Percentiles rank a stretch among this genome's conserved stretches.
These are phyloP conservation scores for Arachis hypogaea DNA, from an alignment of 306 rosid genomes.

Conservation along the genomic window DNA sequence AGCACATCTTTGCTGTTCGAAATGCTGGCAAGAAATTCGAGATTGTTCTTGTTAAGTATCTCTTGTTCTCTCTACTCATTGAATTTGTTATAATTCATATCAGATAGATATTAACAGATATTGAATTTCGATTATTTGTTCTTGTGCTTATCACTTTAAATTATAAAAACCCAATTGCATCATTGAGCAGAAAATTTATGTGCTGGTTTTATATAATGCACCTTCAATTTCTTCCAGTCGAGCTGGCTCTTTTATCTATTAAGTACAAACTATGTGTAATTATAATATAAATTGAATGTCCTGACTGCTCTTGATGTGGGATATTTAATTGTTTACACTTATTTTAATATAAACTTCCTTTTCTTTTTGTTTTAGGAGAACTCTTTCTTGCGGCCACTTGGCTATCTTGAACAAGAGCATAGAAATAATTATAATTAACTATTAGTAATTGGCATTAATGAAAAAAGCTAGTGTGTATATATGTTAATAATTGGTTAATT, in stretches of 20 bases:
- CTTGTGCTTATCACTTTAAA: slow-evolving; percentile 11
- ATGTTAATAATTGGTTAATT: neutral
- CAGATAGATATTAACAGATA: neutral
- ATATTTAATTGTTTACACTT: too few species aligned
- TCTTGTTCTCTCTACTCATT: neutral
- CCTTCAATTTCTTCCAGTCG: neutral
- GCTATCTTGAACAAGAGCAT: slow-evolving; percentile 53
- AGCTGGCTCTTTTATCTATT: neutral
- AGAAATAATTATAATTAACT: too few species aligned
- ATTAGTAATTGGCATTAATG: too few species aligned
- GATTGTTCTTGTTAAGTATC: slow-evolving; percentile 81
- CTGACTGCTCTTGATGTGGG: slow-evolving; percentile 7
- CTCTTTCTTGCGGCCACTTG: slow-evolving; percentile 75
- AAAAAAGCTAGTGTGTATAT: too few species aligned
- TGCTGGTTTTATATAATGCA: neutral
- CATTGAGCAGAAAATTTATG: neutral
- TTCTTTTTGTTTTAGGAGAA: slow-evolving; percentile 67
- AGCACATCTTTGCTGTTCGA: slow-evolving; percentile 83
- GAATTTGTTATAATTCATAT: neutral
- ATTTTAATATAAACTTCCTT: too few species aligned
- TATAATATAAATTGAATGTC: neutral
- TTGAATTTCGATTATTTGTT: neutral
- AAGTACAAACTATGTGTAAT: neutral
- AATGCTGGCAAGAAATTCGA: slow-evolving; percentile 80
- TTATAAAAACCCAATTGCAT: neutral